Base-by-base conservation (phyloP, 495 filamentous ascomycete species). In the Chaetomidium leptoderma region DNA sequence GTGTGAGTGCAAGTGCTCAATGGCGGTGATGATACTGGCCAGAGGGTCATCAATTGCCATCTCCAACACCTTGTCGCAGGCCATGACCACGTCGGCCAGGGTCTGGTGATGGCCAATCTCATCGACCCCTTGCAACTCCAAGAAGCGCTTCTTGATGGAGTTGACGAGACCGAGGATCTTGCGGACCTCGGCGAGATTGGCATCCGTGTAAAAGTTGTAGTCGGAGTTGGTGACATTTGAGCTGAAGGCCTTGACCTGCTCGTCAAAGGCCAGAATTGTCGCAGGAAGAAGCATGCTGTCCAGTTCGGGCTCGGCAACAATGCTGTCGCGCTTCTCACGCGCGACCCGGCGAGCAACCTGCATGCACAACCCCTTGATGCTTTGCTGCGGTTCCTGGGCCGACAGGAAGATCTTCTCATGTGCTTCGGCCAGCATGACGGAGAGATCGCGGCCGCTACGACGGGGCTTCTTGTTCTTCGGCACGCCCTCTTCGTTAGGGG, bases 181-280 rank as follows among this genome's bases (percentile, higher is more conserved):
- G 47, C 83, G 81, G 4, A 86, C 83, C 74, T 97, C 89, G 2
- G 66, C 65, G 16, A 89, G 70, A 61, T 96, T 95, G 8, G 84
- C 66, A 65, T 95, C 86, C 1, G 80, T 86, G 69, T 97, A 98
- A 74, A 97, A 95, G 70, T 95, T 95, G 73, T 92, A 95, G 13
- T 74, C 76, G 63, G 65, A 67, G 21, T 53, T 61, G 35, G 64
- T 64, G 5, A 63, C 54, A 13, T 50, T 59, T 0, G 77, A 70
- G 19, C 68, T 70, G 23, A 93, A 68, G 26, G 77, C 74, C 64
- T 83, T 77, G 39, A 81, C 64, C 50, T 78, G 75, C 47, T 81
- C 73, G 26, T 83, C 79, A 8, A 96, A 74, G 2, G 83, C 73
- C 23, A 93, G 66, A 0, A 91, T 64, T 0, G 87, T 73, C 9